Base-by-base conservation (phyloP, 257 asterid species). In the Solanum virginianum region DNA sequence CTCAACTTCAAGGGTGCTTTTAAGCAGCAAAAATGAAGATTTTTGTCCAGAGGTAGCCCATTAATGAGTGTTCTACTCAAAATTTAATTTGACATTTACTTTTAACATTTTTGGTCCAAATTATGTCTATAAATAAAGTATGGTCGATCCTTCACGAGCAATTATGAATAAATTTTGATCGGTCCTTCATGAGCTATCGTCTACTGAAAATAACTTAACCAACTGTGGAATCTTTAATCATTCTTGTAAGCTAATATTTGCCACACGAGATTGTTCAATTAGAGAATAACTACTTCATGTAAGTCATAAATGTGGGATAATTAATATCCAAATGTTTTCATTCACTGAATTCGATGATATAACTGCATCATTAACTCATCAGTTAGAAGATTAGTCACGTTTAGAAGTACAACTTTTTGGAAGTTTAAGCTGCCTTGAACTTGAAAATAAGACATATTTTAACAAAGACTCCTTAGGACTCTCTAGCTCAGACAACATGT, bases 11-110 rank as follows among this genome's bases (percentile, higher is more conserved):
- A 89, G 96, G 43, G 56, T 81, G 54, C 85, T 91, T 81, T 83
- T 85, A 84, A 91, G 88, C 12, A 85, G 88, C 29, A 10, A 29
- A 66, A 51, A 89, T 81, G 86, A 55, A 41, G 85, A 90, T 10
- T 88, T 68, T 86, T 96, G 99, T 70, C 96, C 96, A 5, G 85
- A 90, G 98, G 99, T 95, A 90, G 63, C 74, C 80, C 82, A 51
- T 16, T 32, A 51, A 51, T 45, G 63, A 24, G 51, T 77, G 63
- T 16, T 77, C 82, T 26, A 49, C 81, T 7, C 81, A 75, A 70
- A 68, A 47, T 75, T 49, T 22, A 14, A 74, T 11, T 49, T 72
- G 80, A 72, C 56, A 20, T 24, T 22, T 75, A 49, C 59, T 47
- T 69, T 7, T n/a, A 13, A 45, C n/a, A 47, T 43, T 13, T n/a